Evolutionary conservation across 2,329 filamentous ascomycete genomes (phyloP), one percentile per base, ranked within the genome.

Genomic region (Fragosphaeria purpurea): DNA sequence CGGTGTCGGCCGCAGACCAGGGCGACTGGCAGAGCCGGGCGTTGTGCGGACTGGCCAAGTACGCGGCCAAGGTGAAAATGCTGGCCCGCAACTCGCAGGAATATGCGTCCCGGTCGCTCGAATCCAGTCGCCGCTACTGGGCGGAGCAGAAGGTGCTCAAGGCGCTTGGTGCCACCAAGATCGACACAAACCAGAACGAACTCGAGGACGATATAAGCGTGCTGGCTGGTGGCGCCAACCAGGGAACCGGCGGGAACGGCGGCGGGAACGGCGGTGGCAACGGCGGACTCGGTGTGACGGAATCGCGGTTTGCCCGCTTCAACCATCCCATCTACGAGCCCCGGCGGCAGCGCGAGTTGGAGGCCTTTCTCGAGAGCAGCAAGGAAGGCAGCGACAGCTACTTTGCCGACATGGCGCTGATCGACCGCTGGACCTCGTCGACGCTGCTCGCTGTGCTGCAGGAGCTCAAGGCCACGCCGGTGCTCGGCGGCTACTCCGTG

Each of bases 51-150:
- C 35, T 50, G 41, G 48, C 43, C 42, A 50, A 50, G 32, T 50
- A 50, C 38, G 13, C 48, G 43, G 48, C 48, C 12, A 50, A 50
- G 42, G 41, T 50, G 33, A 50, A 50, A 42, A 41, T 50, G 22
- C 37, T 50, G 48, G 48, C 48, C 10, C 48, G 48, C 48, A 30
- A 50, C 32, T 37, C 48, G 30, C 37, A 40, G 22, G 48, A 44
- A 13, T 50, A 50, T 12, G 48, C 48, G 7, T 30, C 22, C 33
- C 42, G 37, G 11, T 45, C 48, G 30, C 35, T 50, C 30, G 48
- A 44, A 42, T 37, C 34, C 31, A 42, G 48, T 6, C 48, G 46
- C 30, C 39, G 39, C 30, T 47, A 41, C 31, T 41, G 37, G 31
- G 46, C 41, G 33, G 47, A 48, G 34, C 33, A 43, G 8, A 48